These are phyloP conservation scores for Ceratocystis papillata DNA, from an alignment of 2,329 filamentous ascomycete species.

Conservation along the genomic window DNA sequence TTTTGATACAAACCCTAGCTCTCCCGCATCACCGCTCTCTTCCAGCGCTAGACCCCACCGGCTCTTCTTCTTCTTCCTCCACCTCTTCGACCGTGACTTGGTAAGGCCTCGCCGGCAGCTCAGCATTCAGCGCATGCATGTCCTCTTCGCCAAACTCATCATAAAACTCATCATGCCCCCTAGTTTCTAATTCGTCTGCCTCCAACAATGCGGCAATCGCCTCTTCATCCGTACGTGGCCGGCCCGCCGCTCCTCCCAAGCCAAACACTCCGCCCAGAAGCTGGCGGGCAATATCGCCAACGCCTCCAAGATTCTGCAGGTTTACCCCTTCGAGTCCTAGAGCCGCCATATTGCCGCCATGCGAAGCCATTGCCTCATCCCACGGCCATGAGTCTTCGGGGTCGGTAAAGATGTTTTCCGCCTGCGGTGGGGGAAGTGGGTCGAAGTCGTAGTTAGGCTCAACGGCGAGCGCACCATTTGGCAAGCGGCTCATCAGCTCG, in stretches of 20 bases:
- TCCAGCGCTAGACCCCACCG: not conserved
- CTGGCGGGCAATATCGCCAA: slow-evolving; percentile 22
- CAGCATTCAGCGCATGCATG: not conserved
- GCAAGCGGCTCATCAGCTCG: slow-evolving; percentile 57
- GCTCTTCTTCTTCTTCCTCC: not conserved
- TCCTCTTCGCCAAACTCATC: slow-evolving; percentile 10
- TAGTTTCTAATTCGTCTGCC: not conserved
- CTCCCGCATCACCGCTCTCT: not conserved
- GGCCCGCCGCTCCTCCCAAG: slow-evolving; percentile 2
- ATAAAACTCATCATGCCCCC: not conserved
- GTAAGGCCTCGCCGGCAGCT: not conserved
- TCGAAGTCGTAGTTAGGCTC: slow-evolving; percentile 68
- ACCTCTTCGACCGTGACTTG: not conserved
- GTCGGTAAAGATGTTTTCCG: slow-evolving; percentile 42
- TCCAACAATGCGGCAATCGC: slow-evolving; percentile 13
- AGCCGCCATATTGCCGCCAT: not conserved
- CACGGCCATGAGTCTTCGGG: slow-evolving; percentile 37
- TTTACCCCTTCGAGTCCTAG: slow-evolving; percentile 22
- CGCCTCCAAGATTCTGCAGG: slow-evolving; percentile 14
- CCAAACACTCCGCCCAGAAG: slow-evolving; percentile 22
- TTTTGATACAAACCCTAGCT: not conserved
- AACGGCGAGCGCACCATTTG: slow-evolving; percentile 50
- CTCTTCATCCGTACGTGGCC: slow-evolving; percentile 10
- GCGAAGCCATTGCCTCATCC: slow-evolving; percentile 26
- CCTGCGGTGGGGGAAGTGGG: slow-evolving; percentile 59